Evolutionary conservation across 352 stramenopile species (phyloP).

Genomic region (Globisporangium cystogenes): DNA sequence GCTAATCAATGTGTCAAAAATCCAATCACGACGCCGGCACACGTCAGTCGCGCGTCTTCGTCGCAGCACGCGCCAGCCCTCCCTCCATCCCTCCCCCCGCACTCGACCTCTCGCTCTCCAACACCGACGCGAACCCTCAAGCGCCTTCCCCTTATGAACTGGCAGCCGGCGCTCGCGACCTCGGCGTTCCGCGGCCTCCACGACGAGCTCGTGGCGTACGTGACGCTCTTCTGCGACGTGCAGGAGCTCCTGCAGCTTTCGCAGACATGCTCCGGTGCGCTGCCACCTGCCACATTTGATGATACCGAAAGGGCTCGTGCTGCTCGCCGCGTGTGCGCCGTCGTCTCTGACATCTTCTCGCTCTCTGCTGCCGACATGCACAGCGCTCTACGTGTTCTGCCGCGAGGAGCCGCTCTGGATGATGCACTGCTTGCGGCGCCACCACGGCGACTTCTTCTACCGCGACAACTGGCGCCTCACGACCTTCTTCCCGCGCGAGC

Average conservation of each 20-base stretch:
- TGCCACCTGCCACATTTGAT: background rate
- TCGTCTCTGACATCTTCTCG: background rate
- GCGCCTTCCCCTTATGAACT: slow-evolving; percentile 24
- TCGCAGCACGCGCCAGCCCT: background rate
- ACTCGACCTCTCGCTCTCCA: background rate
- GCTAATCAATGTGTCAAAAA: too few species aligned
- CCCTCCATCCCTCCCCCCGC: background rate
- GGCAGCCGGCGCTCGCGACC: slow-evolving; percentile 43
- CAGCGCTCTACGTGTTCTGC: slow-evolving; percentile 79
- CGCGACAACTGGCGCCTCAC: slow-evolving; percentile 67
- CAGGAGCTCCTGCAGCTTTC: slow-evolving; percentile 56
- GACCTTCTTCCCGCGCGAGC: slow-evolving; percentile 64
- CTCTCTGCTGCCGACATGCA: background rate
- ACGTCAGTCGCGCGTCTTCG: slow-evolving; percentile 2
- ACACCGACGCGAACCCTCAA: background rate
- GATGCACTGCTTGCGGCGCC: slow-evolving; percentile 63
- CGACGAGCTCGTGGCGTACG: slow-evolving; percentile 75
- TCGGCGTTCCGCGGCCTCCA: slow-evolving; percentile 61
- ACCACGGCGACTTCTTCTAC: slow-evolving; percentile 65
- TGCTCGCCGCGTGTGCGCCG: too few species aligned
- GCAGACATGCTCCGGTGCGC: slow-evolving; percentile 65
- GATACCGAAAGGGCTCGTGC: too few species aligned
- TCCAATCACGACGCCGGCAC: too few species aligned
- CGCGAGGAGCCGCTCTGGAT: slow-evolving; percentile 83
- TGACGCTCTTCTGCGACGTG: slow-evolving; percentile 64